Conservation (phyloP, 2,329 filamentous ascomycete genomes). For the Dryadomyces quercivorus region DNA sequence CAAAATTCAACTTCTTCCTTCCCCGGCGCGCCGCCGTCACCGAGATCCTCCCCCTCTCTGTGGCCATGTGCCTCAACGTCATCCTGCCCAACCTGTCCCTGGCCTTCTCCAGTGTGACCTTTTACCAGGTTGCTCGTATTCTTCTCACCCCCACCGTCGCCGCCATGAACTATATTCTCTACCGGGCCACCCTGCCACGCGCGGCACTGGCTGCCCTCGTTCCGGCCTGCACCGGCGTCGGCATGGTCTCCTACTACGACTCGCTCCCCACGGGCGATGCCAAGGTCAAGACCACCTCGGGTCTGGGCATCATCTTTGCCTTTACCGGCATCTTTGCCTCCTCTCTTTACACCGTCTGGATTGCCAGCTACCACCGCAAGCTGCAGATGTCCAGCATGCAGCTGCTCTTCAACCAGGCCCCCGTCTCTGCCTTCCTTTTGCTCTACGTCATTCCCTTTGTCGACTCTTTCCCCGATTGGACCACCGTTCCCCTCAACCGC, state of each 20-base stretch:
- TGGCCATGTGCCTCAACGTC: conserved; percentile 58
- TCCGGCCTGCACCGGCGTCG: conserved; percentile 52
- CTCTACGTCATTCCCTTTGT: conserved; percentile 55
- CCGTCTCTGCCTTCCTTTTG: conserved; percentile 48
- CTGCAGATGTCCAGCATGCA: conserved; percentile 57
- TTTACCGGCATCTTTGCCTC: conserved; percentile 52
- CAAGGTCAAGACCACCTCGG: conserved; percentile 41
- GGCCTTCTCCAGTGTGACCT: conserved; percentile 55
- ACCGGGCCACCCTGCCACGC: conserved; percentile 41
- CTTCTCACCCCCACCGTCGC: conserved; percentile 54
- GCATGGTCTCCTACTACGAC: conserved; percentile 56
- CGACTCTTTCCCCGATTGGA: conserved; percentile 49
- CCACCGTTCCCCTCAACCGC: conserved; percentile 32
- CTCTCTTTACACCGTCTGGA: conserved; percentile 58
- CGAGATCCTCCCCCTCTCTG: conserved; percentile 50
- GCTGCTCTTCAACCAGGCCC: conserved; percentile 56
- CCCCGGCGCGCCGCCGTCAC: conserved; percentile 41
- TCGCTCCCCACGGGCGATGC: conserved; percentile 36
- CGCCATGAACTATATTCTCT: conserved; percentile 51
- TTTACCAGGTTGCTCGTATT: conserved; percentile 59
- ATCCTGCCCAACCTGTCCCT: conserved; percentile 57
- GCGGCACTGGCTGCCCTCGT: conserved; percentile 41
- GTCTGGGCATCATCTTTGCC: conserved; percentile 51
- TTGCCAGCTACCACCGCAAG: conserved; percentile 52
- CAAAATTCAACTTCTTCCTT: conserved; percentile 44